Conservation (phyloP, 1,284 basidiomycete genomes). For the Rhodotorula sp. region DNA sequence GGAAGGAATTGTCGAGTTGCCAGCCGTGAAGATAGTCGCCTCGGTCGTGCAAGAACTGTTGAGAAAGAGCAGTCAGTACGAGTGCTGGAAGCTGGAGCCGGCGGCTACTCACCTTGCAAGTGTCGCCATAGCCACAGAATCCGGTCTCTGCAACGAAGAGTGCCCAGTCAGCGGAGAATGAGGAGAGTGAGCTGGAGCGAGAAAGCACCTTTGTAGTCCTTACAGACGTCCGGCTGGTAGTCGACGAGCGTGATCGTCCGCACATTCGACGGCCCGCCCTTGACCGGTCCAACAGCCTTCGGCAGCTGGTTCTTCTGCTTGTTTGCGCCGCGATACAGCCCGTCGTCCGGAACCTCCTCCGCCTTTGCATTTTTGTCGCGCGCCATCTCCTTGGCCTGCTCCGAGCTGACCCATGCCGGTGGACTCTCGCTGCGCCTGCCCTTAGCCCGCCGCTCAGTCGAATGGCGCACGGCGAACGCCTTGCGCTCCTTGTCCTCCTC, state of each 20-base stretch:
- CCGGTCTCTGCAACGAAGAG: slow-evolving; percentile 73
- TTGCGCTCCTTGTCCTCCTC: slow-evolving; percentile 2
- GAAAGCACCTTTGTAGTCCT: slow-evolving; percentile 89
- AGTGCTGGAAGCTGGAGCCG: too few relatives aligned
- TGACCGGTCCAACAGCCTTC: slow-evolving; percentile 41
- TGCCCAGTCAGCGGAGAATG: slow-evolving; percentile 34
- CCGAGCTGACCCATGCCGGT: slow-evolving; percentile 34
- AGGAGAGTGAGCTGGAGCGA: slow-evolving; percentile 9
- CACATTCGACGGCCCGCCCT: slow-evolving; percentile 65
- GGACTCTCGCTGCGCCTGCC: slow-evolving; percentile 31
- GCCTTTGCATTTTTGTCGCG: slow-evolving; percentile 17
- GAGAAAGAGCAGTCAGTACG: slow-evolving; percentile 16
- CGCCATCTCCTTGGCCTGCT: slow-evolving; percentile 25
- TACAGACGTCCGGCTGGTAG: slow-evolving; percentile 99
- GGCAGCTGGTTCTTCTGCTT: slow-evolving; percentile 69
- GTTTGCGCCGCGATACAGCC: slow-evolving; percentile 79
- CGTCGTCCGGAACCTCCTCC: slow-evolving; percentile 61
- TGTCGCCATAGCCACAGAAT: slow-evolving; percentile 98
- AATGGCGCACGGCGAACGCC: slow-evolving; percentile 32
- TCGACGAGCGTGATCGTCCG: slow-evolving; percentile 92
- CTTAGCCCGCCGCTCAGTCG: slow-evolving; percentile 5
- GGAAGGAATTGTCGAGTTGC: slow-evolving; percentile 73
- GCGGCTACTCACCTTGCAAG: slow-evolving; percentile 64
- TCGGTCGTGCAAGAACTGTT: slow-evolving; percentile 53
- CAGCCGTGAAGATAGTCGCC: slow-evolving; percentile 88